Evolutionary conservation across 768 basidiomycete species (phyloP).

Genomic region (Pleurotus pulmonarius): DNA sequence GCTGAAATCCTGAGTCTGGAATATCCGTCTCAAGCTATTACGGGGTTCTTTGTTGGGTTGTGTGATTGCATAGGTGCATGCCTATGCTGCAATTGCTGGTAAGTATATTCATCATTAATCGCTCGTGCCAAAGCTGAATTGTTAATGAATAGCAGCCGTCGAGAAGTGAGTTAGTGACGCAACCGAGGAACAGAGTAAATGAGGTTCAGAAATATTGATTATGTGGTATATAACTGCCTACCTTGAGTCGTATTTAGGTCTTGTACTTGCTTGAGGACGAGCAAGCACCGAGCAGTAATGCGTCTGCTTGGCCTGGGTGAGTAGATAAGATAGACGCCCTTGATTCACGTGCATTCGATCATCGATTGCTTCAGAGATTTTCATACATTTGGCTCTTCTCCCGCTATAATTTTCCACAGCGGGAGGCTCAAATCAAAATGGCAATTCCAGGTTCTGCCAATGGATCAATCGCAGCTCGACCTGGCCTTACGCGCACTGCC

Average conservation of each 20-base stretch:
- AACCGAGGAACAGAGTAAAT: too few relatives aligned
- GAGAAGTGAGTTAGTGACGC: too few relatives aligned
- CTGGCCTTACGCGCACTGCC: constrained; percentile 1
- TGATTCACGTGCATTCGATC: not conserved
- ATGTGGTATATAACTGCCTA: too few relatives aligned
- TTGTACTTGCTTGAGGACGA: too few relatives aligned
- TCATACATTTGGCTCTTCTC: constrained; percentile 6
- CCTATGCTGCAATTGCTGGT: not conserved
- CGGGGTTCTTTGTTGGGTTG: not conserved
- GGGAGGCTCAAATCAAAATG: constrained; percentile 1
- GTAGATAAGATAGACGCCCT: not conserved
- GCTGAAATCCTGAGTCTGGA: not conserved
- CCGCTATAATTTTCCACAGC: constrained; percentile 3
- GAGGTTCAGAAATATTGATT: too few relatives aligned
- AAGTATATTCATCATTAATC: not conserved
- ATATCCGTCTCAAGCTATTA: not conserved
- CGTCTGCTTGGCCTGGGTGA: too few relatives aligned
- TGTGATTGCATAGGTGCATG: not conserved
- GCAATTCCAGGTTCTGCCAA: not conserved
- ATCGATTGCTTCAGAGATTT: not conserved
- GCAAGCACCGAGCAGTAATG: too few relatives aligned
- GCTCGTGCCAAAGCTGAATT: not conserved
- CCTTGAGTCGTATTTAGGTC: too few relatives aligned
- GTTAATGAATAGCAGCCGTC: not conserved
- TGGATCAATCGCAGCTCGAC: not conserved